A percentile compares a stretch with the other conserved stretches of the same genome.
Evolutionary conservation across 805 yeast species (phyloP).

Genomic region (Huiozyma naganishii): DNA sequence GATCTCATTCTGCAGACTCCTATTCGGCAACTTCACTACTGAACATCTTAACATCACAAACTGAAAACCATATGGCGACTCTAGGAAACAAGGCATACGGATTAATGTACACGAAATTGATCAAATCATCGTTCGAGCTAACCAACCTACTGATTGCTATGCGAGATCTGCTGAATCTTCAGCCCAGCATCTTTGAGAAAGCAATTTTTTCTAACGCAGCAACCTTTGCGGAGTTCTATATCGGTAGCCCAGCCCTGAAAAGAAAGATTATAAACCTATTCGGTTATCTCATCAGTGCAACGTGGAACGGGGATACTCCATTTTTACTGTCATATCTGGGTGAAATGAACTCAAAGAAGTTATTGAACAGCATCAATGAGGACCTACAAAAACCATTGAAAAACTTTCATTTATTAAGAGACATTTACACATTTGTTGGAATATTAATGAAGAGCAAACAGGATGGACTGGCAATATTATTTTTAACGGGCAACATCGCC

Average conservation of each 20-base stretch:
- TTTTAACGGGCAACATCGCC: slow-evolving; percentile 44
- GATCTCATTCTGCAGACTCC: slow-evolving; percentile 36
- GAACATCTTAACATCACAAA: slow-evolving; percentile 10
- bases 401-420: slow-evolving; percentile 40
- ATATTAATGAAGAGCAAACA: slow-evolving; percentile 62
- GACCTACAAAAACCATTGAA: slow-evolving; percentile 52
- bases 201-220: slow-evolving; percentile 46
- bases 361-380: slow-evolving; percentile 47
- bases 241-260: slow-evolving; percentile 34
- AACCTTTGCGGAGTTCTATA: slow-evolving; percentile 46
- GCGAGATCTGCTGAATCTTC: slow-evolving; percentile 37
- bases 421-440: slow-evolving; percentile 53
- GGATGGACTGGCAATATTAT: slow-evolving; percentile 64
- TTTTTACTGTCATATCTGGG: slow-evolving; percentile 78
- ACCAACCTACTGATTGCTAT: slow-evolving; percentile 45
- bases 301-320: slow-evolving; percentile 54
- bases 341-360: slow-evolving; percentile 43
- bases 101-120: slow-evolving; percentile 28
- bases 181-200: slow-evolving; percentile 58
- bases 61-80: slow-evolving; percentile 10
- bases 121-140: slow-evolving; percentile 42
- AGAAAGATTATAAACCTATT: slow-evolving; percentile 43
- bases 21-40: slow-evolving; percentile 28
- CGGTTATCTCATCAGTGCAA: slow-evolving; percentile 44
- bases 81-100: slow-evolving; percentile 28